A percentile compares a stretch with the other conserved stretches of the same genome.
phyloP scores from a whole-genome alignment of 192 early-diverging fungal species.

The Coemansia guatemalensis region DNA sequence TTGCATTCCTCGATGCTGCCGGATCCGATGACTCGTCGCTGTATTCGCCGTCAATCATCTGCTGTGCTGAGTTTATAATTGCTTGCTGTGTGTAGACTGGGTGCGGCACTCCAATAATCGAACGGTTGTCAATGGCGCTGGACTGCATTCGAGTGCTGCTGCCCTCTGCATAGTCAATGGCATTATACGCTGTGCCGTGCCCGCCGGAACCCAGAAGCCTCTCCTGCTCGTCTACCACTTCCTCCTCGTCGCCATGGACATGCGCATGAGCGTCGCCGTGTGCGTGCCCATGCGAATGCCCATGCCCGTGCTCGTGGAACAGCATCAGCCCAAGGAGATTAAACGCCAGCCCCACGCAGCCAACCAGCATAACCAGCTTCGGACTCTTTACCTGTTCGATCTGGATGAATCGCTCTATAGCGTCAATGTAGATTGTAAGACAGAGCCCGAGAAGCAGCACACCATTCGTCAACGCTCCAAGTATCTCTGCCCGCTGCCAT shows the following conservation, averaged over 20 bases:
- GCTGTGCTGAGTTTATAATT: slow-evolving; percentile 50
- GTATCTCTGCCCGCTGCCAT: slow-evolving; percentile 87
- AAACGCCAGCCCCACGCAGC: slow-evolving; percentile 69
- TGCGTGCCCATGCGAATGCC: slow-evolving; percentile 57
- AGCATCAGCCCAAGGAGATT: slow-evolving; percentile 82
- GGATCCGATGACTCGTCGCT: slow-evolving; percentile 13
- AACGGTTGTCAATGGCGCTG: slow-evolving; percentile 42
- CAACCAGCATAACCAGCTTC: slow-evolving; percentile 73
- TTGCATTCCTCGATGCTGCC: neutral
- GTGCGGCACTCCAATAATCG: slow-evolving; percentile 56
- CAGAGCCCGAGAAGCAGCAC: slow-evolving; percentile 90
- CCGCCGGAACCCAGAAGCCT: slow-evolving; percentile 17
- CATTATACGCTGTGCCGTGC: neutral
- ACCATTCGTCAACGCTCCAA: slow-evolving; percentile 91
- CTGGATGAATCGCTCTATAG: slow-evolving; percentile 76
- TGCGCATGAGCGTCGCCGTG: slow-evolving; percentile 45
- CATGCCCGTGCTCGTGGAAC: slow-evolving; percentile 75
- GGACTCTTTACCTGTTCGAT: slow-evolving; percentile 72
- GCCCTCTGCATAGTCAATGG: slow-evolving; percentile 17
- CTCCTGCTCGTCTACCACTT: slow-evolving; percentile 33
- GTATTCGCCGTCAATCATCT: slow-evolving; percentile 23
- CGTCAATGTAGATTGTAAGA: slow-evolving; percentile 85
- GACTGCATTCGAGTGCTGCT: slow-evolving; percentile 20
- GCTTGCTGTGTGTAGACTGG: slow-evolving; percentile 57
- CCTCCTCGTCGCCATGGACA: slow-evolving; percentile 38